Conservation (phyloP, 1,284 basidiomycete genomes). For the Lentinula novae-zelandiae region DNA sequence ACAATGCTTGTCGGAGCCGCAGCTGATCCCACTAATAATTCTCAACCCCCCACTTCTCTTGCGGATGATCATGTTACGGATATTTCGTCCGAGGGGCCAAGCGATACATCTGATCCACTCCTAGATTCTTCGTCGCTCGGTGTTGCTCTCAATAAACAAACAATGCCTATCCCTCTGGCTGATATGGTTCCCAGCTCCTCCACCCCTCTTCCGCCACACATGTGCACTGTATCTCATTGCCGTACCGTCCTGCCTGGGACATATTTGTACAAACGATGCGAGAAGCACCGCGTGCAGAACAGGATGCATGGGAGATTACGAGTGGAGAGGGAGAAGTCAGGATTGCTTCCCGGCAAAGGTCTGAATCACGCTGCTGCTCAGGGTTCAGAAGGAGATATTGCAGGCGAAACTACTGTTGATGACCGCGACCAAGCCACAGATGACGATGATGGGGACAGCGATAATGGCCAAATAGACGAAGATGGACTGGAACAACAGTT, state of each 20-base stretch:
- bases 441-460: not conserved
- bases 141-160: not conserved
- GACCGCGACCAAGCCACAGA: not conserved
- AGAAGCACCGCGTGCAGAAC: constrained; percentile 51
- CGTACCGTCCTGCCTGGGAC: constrained; percentile 43
- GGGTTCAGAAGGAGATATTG: not conserved
- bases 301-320: constrained; percentile 50
- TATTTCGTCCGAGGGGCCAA: not conserved
- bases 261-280: constrained; percentile 50
- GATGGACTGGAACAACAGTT: constrained; percentile 14
- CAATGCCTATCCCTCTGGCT: not conserved
- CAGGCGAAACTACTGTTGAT: not conserved
- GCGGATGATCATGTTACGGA: too few species aligned
- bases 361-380: not conserved
- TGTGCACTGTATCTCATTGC: constrained; percentile 58
- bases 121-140: not conserved
- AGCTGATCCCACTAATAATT: not conserved
- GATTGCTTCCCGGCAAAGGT: constrained; percentile 25
- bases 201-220: constrained; percentile 31
- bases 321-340: constrained; percentile 42
- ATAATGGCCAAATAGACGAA: not conserved
- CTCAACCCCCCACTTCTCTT: not conserved
- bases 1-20: constrained; percentile 5
- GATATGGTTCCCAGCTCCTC: not conserved
- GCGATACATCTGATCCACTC: not conserved